A percentile compares a stretch with the other conserved stretches of the same genome.
These are phyloP conservation scores for Trypanosoma cruzi DNA, from an alignment of 208 protist genomes.

Conservation along the genomic window DNA sequence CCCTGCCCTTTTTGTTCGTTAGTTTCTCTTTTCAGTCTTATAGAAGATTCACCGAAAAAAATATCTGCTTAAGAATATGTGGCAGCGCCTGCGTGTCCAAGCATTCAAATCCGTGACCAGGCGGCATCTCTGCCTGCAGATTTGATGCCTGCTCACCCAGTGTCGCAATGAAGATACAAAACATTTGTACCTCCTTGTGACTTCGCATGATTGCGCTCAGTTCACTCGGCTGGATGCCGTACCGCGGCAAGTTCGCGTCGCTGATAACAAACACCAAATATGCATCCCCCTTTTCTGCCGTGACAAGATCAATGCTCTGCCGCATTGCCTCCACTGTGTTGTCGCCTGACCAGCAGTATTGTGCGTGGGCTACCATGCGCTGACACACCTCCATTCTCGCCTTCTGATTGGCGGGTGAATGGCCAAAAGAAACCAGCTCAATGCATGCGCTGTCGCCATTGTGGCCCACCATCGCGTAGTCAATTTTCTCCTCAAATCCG, in stretches of 20 bases:
- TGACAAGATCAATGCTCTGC: conserved; percentile 69
- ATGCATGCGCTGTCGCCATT: conserved; percentile 87
- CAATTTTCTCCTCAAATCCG: conserved; percentile 87
- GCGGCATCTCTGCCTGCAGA: conserved; percentile 72
- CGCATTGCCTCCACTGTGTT: conserved; percentile 90
- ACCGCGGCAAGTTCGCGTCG: conserved; percentile 94
- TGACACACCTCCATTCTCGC: conserved; percentile 83
- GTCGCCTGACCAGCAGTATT: conserved; percentile 95
- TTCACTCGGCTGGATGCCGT: conserved; percentile 87
- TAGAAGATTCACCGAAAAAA: conserved; percentile 72
- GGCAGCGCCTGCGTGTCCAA: conserved; percentile 85
- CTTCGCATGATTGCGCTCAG: conserved; percentile 72
- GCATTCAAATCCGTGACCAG: conserved; percentile 88
- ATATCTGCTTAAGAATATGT: conserved; percentile 89
- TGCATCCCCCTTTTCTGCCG: conserved; percentile 83
- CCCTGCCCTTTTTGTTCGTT: neutral
- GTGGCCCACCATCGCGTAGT: conserved; percentile 91
- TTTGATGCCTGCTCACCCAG: conserved; percentile 80
- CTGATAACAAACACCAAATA: conserved; percentile 95
- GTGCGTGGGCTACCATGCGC: conserved; percentile 92
- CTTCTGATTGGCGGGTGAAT: conserved; percentile 66
- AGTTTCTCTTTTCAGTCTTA: conserved; percentile 24
- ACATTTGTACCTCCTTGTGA: conserved; percentile 85
- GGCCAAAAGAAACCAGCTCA: conserved; percentile 74
- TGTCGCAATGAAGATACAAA: conserved; percentile 92